Conservation (phyloP, 495 filamentous ascomycete genomes). For the Trichoderma asperelloides region DNA sequence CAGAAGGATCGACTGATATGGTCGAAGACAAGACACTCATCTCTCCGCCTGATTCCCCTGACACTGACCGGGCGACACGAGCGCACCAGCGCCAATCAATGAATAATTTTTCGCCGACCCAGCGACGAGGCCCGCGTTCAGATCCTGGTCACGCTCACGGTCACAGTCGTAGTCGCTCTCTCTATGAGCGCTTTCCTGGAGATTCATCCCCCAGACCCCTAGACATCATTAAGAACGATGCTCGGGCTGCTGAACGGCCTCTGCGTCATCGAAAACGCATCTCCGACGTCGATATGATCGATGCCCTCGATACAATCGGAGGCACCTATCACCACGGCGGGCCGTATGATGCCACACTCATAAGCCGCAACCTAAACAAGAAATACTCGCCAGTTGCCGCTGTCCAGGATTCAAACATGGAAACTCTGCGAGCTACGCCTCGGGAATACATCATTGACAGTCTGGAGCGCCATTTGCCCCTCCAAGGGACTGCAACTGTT, state of each 20-base stretch:
- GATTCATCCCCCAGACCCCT: conserved; percentile 56
- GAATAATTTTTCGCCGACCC: too few species aligned
- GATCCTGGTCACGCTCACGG: not conserved
- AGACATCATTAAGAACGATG: conserved; percentile 48
- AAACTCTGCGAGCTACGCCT: conserved; percentile 78
- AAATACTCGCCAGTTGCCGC: conserved; percentile 68
- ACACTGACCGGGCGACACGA: not conserved
- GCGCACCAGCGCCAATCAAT: not conserved
- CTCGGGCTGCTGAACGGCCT: conserved; percentile 50
- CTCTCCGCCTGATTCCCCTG: not conserved
- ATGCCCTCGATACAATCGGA: conserved; percentile 60
- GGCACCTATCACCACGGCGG: conserved; percentile 80
- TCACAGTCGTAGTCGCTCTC: conserved; percentile 39
- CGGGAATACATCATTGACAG: conserved; percentile 68
- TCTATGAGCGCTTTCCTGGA: conserved; percentile 48
- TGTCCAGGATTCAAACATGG: conserved; percentile 59
- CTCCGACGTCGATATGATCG: conserved; percentile 69
- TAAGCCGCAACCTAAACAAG: conserved; percentile 57
- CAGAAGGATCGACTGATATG: not conserved
- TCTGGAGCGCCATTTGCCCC: conserved; percentile 63
- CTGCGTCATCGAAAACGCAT: conserved; percentile 50
- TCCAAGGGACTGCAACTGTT: conserved; percentile 72
- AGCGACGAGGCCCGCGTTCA: not conserved
- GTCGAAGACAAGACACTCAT: not conserved
- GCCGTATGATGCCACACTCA: conserved; percentile 77